phyloP scores from a whole-genome alignment of 1,284 basidiomycete genomes.

The Microbotryum lychnidis-dioicae region DNA sequence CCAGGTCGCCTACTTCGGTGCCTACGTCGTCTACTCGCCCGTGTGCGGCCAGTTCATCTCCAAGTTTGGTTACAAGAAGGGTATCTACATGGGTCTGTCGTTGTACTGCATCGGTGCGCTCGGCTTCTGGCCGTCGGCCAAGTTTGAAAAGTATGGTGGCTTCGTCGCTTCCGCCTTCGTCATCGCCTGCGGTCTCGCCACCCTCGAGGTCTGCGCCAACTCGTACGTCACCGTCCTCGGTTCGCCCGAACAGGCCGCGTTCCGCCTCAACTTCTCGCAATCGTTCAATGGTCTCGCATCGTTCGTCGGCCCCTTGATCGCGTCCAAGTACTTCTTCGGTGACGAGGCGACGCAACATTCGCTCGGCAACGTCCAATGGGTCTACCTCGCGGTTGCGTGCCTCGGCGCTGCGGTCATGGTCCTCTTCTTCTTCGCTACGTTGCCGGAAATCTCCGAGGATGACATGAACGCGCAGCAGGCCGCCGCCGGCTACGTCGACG shows the following conservation, averaged over 20 bases:
- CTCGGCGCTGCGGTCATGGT: constrained; percentile 57
- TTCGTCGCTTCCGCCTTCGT: constrained; percentile 52
- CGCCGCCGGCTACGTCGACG: constrained; percentile 45
- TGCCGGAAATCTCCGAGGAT: constrained; percentile 64
- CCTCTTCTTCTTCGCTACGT: constrained; percentile 61
- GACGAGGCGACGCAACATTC: constrained; percentile 52
- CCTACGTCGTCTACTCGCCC: constrained; percentile 37
- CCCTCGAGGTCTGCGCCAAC: constrained; percentile 53
- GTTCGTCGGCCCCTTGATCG: constrained; percentile 71
- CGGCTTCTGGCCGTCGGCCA: constrained; percentile 72
- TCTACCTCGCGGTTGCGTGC: constrained; percentile 65
- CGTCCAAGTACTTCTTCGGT: constrained; percentile 57
- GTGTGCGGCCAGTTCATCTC: constrained; percentile 42
- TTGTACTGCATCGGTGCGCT: constrained; percentile 65
- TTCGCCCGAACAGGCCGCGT: constrained; percentile 60
- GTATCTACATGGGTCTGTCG: constrained; percentile 52
- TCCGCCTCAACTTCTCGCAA: constrained; percentile 71
- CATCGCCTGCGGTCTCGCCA: constrained; percentile 60
- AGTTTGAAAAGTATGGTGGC: constrained; percentile 50
- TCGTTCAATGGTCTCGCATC: constrained; percentile 72
- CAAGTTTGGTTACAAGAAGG: constrained; percentile 44
- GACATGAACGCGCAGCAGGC: constrained; percentile 36
- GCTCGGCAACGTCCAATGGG: constrained; percentile 68
- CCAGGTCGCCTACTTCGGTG: constrained; percentile 73
- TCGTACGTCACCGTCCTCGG: constrained; percentile 65